A percentile compares a stretch with the other conserved stretches of the same genome.
Conservation (phyloP, 352 stramenopile species). For the Paralagenidium karlingii region DNA sequence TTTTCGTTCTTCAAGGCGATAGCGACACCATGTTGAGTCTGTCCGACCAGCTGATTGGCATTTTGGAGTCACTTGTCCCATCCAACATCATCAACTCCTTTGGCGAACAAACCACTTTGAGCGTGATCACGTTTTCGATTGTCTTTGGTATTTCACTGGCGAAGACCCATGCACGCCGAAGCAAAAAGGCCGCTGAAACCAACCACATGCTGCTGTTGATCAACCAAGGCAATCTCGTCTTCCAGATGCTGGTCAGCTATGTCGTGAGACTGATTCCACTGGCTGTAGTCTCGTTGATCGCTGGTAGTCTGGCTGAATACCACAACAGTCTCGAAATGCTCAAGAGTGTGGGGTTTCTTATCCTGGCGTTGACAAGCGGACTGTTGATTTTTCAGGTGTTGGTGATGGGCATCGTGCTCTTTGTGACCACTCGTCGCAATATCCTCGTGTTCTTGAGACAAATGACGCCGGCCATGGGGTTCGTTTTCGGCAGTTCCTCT, state of each 20-base stretch:
- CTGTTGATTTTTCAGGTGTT: slow-evolving; percentile 13
- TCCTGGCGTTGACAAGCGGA: slow-evolving; percentile 11
- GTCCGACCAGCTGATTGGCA: slow-evolving; percentile 12
- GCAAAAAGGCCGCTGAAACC: slow-evolving; percentile 1
- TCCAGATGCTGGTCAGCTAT: slow-evolving; percentile 30
- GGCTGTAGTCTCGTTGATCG: slow-evolving; percentile 7
- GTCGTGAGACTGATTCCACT: slow-evolving; percentile 15
- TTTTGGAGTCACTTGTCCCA: slow-evolving; percentile 22
- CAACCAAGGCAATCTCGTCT: slow-evolving; percentile 21
- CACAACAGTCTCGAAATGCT: slow-evolving; percentile 11
- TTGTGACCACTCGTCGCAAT: slow-evolving; percentile 12
- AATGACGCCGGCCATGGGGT: slow-evolving; percentile 17
- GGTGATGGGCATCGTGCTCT: slow-evolving; percentile 22
- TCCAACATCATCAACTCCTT: slow-evolving; percentile 24
- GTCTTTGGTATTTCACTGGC: slow-evolving; percentile 18
- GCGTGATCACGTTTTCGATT: slow-evolving; percentile 36
- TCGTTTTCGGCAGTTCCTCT: slow-evolving; percentile 22
- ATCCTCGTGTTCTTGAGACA: slow-evolving; percentile 16
- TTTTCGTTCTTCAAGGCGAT: slow-evolving; percentile 17
- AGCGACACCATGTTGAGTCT: slow-evolving; percentile 16
- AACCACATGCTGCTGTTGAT: slow-evolving; percentile 13
- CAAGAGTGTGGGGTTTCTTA: slow-evolving; percentile 23
- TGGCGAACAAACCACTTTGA: slow-evolving; percentile 15
- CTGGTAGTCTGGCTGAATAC: slow-evolving; percentile 1
- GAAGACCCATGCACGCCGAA: slow-evolving; percentile 2